Percentiles rank a stretch among this genome's conserved stretches.
These are phyloP conservation scores for Acacia concinna DNA, from an alignment of 331 rosid genomes.

Conservation along the genomic window DNA sequence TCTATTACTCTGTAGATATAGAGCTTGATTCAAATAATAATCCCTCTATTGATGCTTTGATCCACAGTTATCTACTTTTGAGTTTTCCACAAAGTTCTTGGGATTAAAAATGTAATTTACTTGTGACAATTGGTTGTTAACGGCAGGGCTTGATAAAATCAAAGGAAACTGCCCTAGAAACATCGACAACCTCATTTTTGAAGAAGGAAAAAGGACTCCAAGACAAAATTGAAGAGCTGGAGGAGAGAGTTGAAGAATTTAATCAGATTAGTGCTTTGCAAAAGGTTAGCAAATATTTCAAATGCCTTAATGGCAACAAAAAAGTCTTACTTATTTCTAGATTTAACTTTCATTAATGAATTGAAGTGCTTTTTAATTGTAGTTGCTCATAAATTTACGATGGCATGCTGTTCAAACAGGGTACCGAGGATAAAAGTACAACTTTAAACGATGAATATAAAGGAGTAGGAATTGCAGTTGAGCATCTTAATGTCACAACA, in stretches of 20 bases:
- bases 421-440: conserved; percentile 28
- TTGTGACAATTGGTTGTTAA: conserved; percentile 24
- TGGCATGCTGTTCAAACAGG: conserved; percentile 46
- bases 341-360: conserved; percentile 8
- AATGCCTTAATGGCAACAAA: conserved; percentile 6
- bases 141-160: conserved; percentile 63
- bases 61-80: conserved; percentile 3
- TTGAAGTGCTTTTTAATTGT: conserved; percentile 4
- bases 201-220: conserved; percentile 76
- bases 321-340: conserved; percentile 11
- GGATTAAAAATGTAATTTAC: conserved; percentile 22
- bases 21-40: conserved; percentile 28
- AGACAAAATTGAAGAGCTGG: conserved; percentile 64
- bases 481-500: conserved; percentile 25
- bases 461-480: conserved; percentile 29
- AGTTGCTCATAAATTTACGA: conserved; percentile 7
- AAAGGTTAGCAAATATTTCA: conserved; percentile 47
- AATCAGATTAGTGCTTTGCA: conserved; percentile 48
- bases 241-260: conserved; percentile 58
- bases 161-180: conserved; percentile 73
- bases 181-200: conserved; percentile 56
- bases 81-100: conserved; percentile 23
- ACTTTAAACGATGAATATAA: conserved; percentile 14
- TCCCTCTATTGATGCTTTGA: conserved; percentile 24
- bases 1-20: conserved; percentile 5